These are phyloP conservation scores for Triticum urartu DNA, from an alignment of 176 grass and related monocot species.

Conservation along the genomic window DNA sequence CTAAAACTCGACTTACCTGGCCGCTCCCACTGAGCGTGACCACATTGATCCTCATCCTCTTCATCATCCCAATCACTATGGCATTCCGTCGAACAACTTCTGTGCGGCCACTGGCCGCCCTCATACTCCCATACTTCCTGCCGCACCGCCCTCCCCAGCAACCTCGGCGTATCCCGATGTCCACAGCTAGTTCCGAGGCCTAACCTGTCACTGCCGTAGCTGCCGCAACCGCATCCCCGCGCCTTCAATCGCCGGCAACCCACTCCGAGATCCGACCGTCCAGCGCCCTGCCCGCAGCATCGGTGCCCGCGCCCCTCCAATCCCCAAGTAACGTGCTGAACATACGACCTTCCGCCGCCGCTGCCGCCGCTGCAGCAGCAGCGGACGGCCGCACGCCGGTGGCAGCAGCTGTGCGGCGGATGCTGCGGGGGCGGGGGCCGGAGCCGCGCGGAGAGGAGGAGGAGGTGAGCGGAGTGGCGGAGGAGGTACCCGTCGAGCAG, in stretches of 20 bases:
- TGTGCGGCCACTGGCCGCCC: constrained; percentile 34
- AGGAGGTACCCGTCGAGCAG: constrained; percentile 53
- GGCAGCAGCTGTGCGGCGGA: constrained; percentile 27
- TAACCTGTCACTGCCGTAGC: neutral
- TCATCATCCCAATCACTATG: constrained; percentile 3
- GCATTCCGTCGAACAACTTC: constrained; percentile 44
- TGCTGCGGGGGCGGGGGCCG: constrained; percentile 8
- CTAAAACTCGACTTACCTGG: neutral
- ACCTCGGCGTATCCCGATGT: constrained; percentile 6
- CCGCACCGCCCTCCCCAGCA: constrained; percentile 33
- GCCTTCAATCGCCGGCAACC: constrained; percentile 21
- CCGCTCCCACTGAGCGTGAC: constrained; percentile 13
- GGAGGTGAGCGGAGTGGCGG: constrained; percentile 39
- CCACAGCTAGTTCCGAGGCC: neutral
- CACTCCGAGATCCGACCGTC: constrained; percentile 25
- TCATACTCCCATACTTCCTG: constrained; percentile 49
- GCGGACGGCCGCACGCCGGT: neutral
- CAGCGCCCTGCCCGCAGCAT: constrained; percentile 16
- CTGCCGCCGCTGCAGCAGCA: neutral
- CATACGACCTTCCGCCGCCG: neutral
- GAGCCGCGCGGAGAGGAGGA: constrained; percentile 43
- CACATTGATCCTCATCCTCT: constrained; percentile 10
- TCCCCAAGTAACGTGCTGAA: neutral
- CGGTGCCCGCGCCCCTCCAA: neutral
- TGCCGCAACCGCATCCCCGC: neutral